Evolutionary conservation across 345 rosid genomes (phyloP).

Genomic region (Brassica nigra): DNA sequence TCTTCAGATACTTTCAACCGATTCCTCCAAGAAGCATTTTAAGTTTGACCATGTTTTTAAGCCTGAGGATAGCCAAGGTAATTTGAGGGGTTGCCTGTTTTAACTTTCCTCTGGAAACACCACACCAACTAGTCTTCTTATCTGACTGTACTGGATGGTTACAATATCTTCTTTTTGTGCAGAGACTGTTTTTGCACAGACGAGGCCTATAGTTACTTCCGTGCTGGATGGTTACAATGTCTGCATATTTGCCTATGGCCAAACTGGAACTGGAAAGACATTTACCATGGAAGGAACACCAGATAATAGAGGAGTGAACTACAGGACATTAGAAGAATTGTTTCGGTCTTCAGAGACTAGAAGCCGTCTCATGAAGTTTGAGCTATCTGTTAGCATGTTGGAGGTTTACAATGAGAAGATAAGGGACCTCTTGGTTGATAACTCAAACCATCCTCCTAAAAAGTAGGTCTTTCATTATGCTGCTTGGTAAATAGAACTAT

Average conservation of each 20-base stretch:
- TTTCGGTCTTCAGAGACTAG: not conserved
- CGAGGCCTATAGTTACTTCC: not conserved
- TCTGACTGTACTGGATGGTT: not conserved
- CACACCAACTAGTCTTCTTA: not conserved
- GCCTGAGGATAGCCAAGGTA: conserved; percentile 1
- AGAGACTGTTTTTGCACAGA: not conserved
- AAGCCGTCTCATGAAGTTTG: conserved; percentile 1
- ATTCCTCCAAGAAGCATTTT: not conserved
- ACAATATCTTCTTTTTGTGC: not conserved
- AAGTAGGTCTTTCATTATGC: not conserved
- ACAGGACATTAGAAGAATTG: not conserved
- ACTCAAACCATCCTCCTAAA: not conserved
- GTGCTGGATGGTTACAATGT: conserved; percentile 1
- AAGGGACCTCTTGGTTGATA: conserved; percentile 4
- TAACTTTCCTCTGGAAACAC: not conserved
- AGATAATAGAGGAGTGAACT: not conserved
- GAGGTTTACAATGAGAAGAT: conserved; percentile 2
- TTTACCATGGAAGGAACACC: not conserved
- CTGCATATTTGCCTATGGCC: not conserved
- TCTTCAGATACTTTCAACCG: not conserved
- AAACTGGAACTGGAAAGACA: not conserved
- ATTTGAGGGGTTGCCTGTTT: not conserved
- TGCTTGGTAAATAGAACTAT: not conserved
- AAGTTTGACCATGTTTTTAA: not conserved
- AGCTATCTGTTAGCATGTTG: not conserved